phyloP scores from a whole-genome alignment of 495 filamentous ascomycete genomes.

The Tetracladium marchalianum region DNA sequence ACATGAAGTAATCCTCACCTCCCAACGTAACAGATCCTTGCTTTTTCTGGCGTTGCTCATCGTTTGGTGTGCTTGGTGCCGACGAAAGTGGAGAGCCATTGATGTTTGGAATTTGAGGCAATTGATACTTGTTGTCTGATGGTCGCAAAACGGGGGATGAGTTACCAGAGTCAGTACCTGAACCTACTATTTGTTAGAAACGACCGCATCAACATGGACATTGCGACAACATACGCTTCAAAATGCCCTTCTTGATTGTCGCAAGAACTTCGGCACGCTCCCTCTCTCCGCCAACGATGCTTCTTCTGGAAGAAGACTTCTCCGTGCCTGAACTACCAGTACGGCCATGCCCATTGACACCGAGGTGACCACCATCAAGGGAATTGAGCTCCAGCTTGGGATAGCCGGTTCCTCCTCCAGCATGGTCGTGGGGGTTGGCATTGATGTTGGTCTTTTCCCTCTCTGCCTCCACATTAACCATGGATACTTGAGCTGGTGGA shows the following conservation, averaged over 20 bases:
- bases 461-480: slow-evolving; percentile 93
- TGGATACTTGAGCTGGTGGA: slow-evolving; percentile 71
- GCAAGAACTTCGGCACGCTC: slow-evolving; percentile 88
- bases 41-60: slow-evolving; percentile 55
- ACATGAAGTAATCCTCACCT: slow-evolving; percentile 80
- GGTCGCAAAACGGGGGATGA: slow-evolving; percentile 56
- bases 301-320: slow-evolving; percentile 59
- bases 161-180: slow-evolving; percentile 50
- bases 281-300: slow-evolving; percentile 81
- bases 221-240: slow-evolving; percentile 75
- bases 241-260: slow-evolving; percentile 83
- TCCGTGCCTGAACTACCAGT: slow-evolving; percentile 46
- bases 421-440: slow-evolving; percentile 55
- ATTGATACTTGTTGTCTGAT: slow-evolving; percentile 42
- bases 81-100: slow-evolving; percentile 74
- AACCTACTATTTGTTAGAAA: slow-evolving; percentile 28
- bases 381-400: slow-evolving; percentile 81
- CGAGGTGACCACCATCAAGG: slow-evolving; percentile 44
- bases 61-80: slow-evolving; percentile 70
- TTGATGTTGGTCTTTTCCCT: slow-evolving; percentile 76
- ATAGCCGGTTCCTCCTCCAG: slow-evolving; percentile 70
- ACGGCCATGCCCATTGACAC: slow-evolving; percentile 25
- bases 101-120: slow-evolving; percentile 44
- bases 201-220: not conserved
- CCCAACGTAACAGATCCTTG: slow-evolving; percentile 61